A percentile compares a stretch with the other conserved stretches of the same genome.
Conservation (phyloP, 2,329 filamentous ascomycete genomes). For the Cercospora sp. region DNA sequence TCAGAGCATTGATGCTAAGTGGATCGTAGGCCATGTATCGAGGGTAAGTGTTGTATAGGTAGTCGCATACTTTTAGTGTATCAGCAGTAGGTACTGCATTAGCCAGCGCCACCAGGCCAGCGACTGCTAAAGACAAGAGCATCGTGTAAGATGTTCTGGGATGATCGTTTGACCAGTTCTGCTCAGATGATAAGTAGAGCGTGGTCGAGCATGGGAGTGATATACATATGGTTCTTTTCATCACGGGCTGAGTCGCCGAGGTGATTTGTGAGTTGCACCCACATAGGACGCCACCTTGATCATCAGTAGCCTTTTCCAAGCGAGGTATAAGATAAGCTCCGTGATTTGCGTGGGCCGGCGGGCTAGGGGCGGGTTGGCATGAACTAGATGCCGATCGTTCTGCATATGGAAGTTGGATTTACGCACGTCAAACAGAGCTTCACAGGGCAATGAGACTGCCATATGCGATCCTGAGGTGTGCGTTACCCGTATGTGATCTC, state of each 20-base stretch:
- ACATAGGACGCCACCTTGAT: neutral
- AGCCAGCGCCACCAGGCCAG: conserved; percentile 15
- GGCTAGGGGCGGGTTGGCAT: neutral
- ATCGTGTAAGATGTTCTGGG: neutral
- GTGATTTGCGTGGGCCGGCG: neutral
- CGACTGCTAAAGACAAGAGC: conserved; percentile 12
- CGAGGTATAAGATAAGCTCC: neutral
- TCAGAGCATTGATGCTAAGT: conserved; percentile 15
- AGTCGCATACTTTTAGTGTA: conserved; percentile 26
- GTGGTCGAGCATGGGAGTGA: neutral
- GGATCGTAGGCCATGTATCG: conserved; percentile 27
- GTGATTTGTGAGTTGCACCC: neutral
- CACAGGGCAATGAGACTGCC: neutral
- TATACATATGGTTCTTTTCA: neutral
- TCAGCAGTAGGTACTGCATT: conserved; percentile 19
- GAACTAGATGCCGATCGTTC: neutral
- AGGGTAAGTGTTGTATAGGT: conserved; percentile 27
- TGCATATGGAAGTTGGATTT: neutral
- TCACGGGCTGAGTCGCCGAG: neutral
- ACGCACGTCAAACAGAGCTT: neutral
- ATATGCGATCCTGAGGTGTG: neutral
- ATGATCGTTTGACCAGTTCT: neutral
- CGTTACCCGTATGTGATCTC: neutral
- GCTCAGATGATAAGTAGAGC: neutral
- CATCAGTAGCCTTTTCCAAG: neutral